Evolutionary conservation across 1,284 basidiomycete species (phyloP).

Genomic region (Peniophora sp.): DNA sequence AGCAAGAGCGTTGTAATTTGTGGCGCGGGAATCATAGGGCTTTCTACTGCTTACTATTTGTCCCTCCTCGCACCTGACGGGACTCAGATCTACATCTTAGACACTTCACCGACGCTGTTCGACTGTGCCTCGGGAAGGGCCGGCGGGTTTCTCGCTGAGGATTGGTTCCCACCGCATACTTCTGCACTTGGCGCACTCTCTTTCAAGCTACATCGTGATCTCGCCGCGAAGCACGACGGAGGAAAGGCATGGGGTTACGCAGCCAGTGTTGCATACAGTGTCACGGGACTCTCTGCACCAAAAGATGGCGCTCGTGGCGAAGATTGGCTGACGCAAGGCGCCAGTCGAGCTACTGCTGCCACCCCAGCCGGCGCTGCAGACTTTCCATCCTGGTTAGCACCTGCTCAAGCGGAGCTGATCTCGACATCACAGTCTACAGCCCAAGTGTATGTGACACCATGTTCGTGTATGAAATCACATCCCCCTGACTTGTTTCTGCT

Average conservation of each 20-base stretch:
- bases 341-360: constrained; percentile 7
- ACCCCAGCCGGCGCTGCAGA: constrained; percentile 1
- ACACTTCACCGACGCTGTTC: constrained; percentile 25
- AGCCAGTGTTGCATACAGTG: constrained; percentile 21
- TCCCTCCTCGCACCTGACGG: constrained; percentile 16
- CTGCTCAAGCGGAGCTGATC: constrained; percentile 15
- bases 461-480: neutral
- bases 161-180: constrained; percentile 51
- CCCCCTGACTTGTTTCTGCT: neutral
- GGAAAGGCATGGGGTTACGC: constrained; percentile 50
- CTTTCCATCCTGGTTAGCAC: constrained; percentile 21
- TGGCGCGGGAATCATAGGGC: constrained; percentile 54
- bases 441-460: constrained; percentile 29
- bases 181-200: constrained; percentile 46
- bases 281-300: constrained; percentile 6
- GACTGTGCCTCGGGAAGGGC: constrained; percentile 52
- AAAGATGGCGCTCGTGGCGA: constrained; percentile 6
- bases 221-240: constrained; percentile 45
- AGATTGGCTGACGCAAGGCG: constrained; percentile 10
- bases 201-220: constrained; percentile 46
- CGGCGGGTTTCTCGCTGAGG: constrained; percentile 57
- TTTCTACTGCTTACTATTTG: constrained; percentile 42
- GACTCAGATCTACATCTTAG: constrained; percentile 27
- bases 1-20: constrained; percentile 25
- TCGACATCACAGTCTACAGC: constrained; percentile 34